Base-by-base conservation (phyloP, 257 asterid species). In the Anisodus acutangulus region DNA sequence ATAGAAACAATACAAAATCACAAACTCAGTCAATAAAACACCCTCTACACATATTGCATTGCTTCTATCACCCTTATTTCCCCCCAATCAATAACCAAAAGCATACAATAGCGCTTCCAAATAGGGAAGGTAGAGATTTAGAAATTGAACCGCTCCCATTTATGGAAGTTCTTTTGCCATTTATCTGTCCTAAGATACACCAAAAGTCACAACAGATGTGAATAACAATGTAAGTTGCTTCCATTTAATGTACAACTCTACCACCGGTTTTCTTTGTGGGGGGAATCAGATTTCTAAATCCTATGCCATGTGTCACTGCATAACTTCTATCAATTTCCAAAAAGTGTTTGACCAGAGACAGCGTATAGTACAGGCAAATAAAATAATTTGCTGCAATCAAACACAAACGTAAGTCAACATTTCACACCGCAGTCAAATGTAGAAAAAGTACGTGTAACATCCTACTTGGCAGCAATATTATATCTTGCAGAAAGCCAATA, bases 41-140 rank as follows among this genome's bases (percentile, higher is more conserved):
- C 2, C 12, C n/a, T 49, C 45, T 76, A 76, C 12, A 17, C 59
- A 76, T 51, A 39, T 76, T 22, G 22, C 8, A 26, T 6, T 76
- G 6, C 22, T 22, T 39, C 80, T 43, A 71, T 43, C 57, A 71
- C 35, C 81, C 12, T 74, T 43, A 9, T 22, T 74, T 13, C 22
- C 62, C 81, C 39, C 43, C 80, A 53, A 76, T 53, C 81, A 76
- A 76, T 76, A 76, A 12, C 45, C 62, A 76, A 51, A 9, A 76
- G 81, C 81, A 51, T 51, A 76, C 62, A 76, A 51, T 74, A 72
- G 43, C 9, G 45, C 63, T 74, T 22, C 81, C 19, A 47, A 72
- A 72, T 19, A 72, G 11, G 59, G 19, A 47, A n/a, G 60, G 41
- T n/a, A 47, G 9, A 47, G 59, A 72, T 47, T 72, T 31, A 53